Evolutionary conservation across 805 yeast species (phyloP).

Genomic region (Candida koratica): DNA sequence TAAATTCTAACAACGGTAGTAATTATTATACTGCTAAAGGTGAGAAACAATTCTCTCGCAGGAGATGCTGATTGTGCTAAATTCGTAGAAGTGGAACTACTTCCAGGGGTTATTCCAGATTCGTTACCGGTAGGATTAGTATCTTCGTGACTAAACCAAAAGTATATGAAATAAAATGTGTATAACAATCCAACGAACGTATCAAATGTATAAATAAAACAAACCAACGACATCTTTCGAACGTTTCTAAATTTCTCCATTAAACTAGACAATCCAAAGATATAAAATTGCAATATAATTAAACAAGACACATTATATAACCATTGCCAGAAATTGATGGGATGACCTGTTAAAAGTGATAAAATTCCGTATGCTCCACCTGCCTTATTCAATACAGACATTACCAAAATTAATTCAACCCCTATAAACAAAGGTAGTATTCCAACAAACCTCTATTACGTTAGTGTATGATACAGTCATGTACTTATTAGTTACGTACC

Average conservation of each 20-base stretch:
- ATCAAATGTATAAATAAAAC: constrained; percentile 62
- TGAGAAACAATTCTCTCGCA: constrained; percentile 50
- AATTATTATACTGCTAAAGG: constrained; percentile 46
- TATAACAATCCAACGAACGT: constrained; percentile 63
- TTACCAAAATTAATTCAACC: constrained; percentile 73
- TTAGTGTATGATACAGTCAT: constrained; percentile 3
- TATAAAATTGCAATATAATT: constrained; percentile 58
- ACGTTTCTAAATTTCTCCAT: constrained; percentile 48
- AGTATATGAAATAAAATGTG: constrained; percentile 66
- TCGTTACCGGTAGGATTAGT: constrained; percentile 12
- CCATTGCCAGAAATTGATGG: constrained; percentile 80
- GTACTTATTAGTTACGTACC: constrained; percentile 5
- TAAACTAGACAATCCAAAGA: constrained; percentile 48
- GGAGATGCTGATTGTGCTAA: constrained; percentile 62
- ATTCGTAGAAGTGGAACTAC: constrained; percentile 12
- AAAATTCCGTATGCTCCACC: constrained; percentile 85
- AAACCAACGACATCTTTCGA: constrained; percentile 57
- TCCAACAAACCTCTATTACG: constrained; percentile 55
- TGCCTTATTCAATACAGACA: constrained; percentile 80
- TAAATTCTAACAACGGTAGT: constrained; percentile 52
- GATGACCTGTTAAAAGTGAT: constrained; percentile 86
- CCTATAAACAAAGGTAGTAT: constrained; percentile 79
- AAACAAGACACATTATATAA: constrained; percentile 65
- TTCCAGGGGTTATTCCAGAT: neutral
- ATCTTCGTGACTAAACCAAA: constrained; percentile 65